These are phyloP conservation scores for Strobilomyces echinocephalus DNA, from an alignment of 768 basidiomycete species.

Conservation along the genomic window DNA sequence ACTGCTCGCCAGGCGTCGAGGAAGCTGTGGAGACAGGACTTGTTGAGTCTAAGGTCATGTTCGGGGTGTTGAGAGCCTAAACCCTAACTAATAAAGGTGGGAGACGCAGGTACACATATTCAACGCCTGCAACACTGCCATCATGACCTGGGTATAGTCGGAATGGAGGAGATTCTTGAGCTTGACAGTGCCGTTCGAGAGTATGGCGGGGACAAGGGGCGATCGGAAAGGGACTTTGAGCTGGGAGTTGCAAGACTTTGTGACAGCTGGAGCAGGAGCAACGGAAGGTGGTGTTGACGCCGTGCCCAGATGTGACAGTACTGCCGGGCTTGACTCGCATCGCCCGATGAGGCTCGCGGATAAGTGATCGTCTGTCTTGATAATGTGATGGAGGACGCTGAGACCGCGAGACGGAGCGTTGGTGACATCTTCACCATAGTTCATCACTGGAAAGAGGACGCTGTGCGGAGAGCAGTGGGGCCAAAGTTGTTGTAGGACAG, in stretches of 20 bases:
- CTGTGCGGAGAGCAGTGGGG: slow-evolving; percentile 67
- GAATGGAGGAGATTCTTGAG: slow-evolving; percentile 91
- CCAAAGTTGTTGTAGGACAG: slow-evolving; percentile 74
- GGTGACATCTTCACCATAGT: slow-evolving; percentile 69
- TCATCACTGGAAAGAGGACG: slow-evolving; percentile 55
- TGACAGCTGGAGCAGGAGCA: too few species aligned
- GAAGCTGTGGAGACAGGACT: too few species aligned
- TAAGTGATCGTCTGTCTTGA: slow-evolving; percentile 42
- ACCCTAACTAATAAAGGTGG: background rate
- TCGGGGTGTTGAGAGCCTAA: too few species aligned
- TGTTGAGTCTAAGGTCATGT: too few species aligned
- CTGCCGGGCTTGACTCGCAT: slow-evolving; percentile 1
- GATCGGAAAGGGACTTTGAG: slow-evolving; percentile 94
- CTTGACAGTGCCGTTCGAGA: slow-evolving; percentile 83
- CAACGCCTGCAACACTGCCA: slow-evolving; percentile 84
- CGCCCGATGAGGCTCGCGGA: slow-evolving; percentile 3
- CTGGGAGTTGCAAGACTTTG: slow-evolving; percentile 25
- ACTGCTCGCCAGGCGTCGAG: too few species aligned
- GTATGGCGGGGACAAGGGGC: slow-evolving; percentile 87
- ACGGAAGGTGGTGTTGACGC: too few species aligned
- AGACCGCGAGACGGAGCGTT: slow-evolving; percentile 47
- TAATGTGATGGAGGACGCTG: slow-evolving; percentile 68
- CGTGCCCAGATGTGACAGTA: too few species aligned
- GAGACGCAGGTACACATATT: slow-evolving; percentile 44
- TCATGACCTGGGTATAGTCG: slow-evolving; percentile 99